These are phyloP conservation scores for Acorus gramineus DNA, from an alignment of 106 monocot genomes.

Conservation along the genomic window DNA sequence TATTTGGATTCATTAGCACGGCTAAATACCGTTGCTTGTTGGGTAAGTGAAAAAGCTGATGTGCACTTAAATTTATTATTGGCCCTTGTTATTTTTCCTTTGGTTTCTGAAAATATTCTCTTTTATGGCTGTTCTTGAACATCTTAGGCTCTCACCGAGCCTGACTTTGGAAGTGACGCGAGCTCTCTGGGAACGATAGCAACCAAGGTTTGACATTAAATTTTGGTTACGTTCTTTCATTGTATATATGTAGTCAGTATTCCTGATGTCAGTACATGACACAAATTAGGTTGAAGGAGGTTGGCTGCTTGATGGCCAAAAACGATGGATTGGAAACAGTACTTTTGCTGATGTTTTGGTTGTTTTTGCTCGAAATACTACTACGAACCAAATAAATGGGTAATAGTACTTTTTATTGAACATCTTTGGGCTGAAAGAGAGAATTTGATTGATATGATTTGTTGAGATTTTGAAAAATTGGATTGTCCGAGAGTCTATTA, in stretches of 20 bases:
- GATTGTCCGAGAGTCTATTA: too few species aligned
- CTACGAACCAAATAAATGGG: slow-evolving; percentile 87
- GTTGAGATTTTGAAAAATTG: too few species aligned
- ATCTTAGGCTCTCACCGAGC: slow-evolving; percentile 85
- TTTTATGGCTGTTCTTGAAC: slow-evolving; percentile 5
- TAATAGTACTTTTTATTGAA: slow-evolving; percentile 16
- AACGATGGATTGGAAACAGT: slow-evolving; percentile 91
- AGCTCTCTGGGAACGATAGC: slow-evolving; percentile 78
- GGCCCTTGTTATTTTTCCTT: too few species aligned
- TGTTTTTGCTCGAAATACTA: slow-evolving; percentile 71
- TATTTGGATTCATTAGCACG: slow-evolving; percentile 74
- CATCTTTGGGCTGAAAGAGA: too few species aligned
- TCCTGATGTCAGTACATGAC: background rate
- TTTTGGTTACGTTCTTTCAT: background rate
- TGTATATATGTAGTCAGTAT: background rate
- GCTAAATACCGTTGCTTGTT: slow-evolving; percentile 58
- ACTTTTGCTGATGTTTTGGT: slow-evolving; percentile 91
- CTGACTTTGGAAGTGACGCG: slow-evolving; percentile 95
- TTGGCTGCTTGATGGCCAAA: slow-evolving; percentile 90
- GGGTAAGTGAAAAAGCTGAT: slow-evolving; percentile 33
- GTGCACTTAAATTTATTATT: background rate
- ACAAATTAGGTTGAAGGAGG: slow-evolving; percentile 68
- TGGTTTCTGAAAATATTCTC: background rate
- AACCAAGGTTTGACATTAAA: slow-evolving; percentile 47
- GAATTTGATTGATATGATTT: too few species aligned